Evolutionary conservation across 345 rosid species (phyloP).

Genomic region (Eucalyptus regnans): DNA sequence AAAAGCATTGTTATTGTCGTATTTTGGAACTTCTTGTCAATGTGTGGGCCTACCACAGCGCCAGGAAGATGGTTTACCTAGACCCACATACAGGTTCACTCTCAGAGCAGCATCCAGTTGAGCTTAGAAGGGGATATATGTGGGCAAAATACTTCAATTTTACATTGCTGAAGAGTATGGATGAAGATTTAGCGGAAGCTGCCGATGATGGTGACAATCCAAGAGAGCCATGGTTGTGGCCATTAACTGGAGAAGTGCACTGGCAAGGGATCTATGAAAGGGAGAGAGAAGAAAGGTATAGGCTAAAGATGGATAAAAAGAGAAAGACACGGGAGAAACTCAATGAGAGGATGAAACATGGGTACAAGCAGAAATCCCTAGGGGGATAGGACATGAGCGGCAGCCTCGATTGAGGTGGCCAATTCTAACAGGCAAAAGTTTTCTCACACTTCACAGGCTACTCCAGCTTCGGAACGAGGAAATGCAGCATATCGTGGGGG

Average conservation of each 20-base stretch:
- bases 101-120: constrained; percentile 68
- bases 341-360: constrained; percentile 46
- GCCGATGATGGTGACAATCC: constrained; percentile 85
- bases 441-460: neutral
- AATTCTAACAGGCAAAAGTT: neutral
- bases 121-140: constrained; percentile 45
- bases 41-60: constrained; percentile 95
- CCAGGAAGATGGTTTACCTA: constrained; percentile 78
- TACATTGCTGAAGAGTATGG: constrained; percentile 79
- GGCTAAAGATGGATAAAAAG: constrained; percentile 94
- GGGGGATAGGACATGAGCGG: constrained; percentile 17
- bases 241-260: constrained; percentile 85
- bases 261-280: constrained; percentile 96
- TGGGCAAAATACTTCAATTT: constrained; percentile 80
- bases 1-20: constrained; percentile 85
- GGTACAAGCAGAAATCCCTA: constrained; percentile 74
- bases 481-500: neutral
- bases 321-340: constrained; percentile 72
- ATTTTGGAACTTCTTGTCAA: constrained; percentile 73
- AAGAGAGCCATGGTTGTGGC: constrained; percentile 84
- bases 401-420: neutral
- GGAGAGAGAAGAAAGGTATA: constrained; percentile 86
- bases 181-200: constrained; percentile 97
- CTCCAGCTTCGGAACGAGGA: neutral
- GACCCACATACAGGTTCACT: constrained; percentile 61